Evolutionary conservation across 257 asterid genomes (phyloP), one percentile per base, ranked within the genome.

Genomic region (Osmanthus fragrans): DNA sequence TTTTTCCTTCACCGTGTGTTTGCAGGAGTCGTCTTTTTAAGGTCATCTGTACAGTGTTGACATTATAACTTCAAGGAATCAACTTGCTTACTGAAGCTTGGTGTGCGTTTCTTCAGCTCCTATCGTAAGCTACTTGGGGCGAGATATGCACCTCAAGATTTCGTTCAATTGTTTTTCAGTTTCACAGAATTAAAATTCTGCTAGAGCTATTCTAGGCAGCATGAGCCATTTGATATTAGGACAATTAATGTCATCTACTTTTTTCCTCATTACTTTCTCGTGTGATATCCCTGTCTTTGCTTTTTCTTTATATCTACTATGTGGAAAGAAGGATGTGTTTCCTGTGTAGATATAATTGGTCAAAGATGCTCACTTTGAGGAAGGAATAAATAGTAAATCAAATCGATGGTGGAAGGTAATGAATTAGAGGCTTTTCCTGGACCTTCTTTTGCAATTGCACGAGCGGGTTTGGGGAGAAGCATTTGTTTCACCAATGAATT

Each of bases 51-150:
- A 63, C 36, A 63, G 69, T 63, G 36, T 63, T 63, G 69, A 63
- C 34, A 63, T 11, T 25, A 11, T 25, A 21, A 25, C 16, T 13
- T 4, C 33, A 12, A 63, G 33, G 69, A 25, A 60, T 63, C 69
- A 63, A 63, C 69, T 63, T 63, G 65, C 65, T 56, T 56, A 56
- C 27, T n/a, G 65, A 56, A 56, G 10, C n/a, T n/a, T 56, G 34
- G 6, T 63, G 69, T 63, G 69, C 3, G 69, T 25, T 12, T 51
- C 63, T 51, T 60, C 33, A 60, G n/a, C 34, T 63, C 36, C 69
- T 5, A 27, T 25, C 19, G 9, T 2, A 63, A 63, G 33, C 69
- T 25, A 23, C 69, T 23, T 23, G 36, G 36, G 36, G 69, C 69
- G 0, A 27, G 69, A 27, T 4, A 25, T 63, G 11, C 69, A 63